These are phyloP conservation scores for Wallacemonas sp. DNA, from an alignment of 208 protist genomes.

Conservation along the genomic window DNA sequence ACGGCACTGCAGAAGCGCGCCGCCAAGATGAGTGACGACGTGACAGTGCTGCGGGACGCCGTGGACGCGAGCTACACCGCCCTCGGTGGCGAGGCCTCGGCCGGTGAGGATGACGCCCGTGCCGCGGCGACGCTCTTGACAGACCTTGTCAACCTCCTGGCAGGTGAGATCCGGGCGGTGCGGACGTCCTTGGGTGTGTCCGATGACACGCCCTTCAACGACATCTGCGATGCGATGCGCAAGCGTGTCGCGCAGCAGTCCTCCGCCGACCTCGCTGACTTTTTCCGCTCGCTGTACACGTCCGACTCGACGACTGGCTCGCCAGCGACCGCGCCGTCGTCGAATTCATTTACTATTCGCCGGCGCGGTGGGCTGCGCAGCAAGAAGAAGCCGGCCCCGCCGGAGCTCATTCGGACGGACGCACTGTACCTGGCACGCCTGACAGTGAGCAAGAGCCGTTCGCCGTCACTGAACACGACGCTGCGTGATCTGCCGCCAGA, in stretches of 20 bases:
- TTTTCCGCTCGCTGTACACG: constrained; percentile 8
- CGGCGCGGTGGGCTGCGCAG: constrained; percentile 8
- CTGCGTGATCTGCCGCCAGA: constrained; percentile 11
- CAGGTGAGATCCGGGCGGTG: neutral
- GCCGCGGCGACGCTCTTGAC: constrained; percentile 15
- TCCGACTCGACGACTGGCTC: neutral
- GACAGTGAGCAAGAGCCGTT: neutral
- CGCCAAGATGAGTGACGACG: constrained; percentile 23
- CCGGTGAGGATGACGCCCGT: constrained; percentile 13
- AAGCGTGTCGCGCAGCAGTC: neutral
- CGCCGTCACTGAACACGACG: neutral
- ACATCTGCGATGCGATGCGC: neutral
- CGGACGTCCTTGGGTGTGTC: neutral
- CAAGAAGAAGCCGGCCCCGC: constrained; percentile 38
- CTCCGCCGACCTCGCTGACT: neutral
- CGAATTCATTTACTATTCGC: neutral
- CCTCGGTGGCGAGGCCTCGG: constrained; percentile 32
- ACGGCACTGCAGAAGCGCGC: constrained; percentile 29
- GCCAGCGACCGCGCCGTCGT: neutral
- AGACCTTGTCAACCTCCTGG: constrained; percentile 16
- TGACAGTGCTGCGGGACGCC: constrained; percentile 33
- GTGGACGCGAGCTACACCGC: constrained; percentile 30
- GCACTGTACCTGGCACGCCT: constrained; percentile 22
- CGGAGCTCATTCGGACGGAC: constrained; percentile 16
- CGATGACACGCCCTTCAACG: neutral